Conservation (phyloP, 768 basidiomycete species). For the Rhizopogon vulgaris region DNA sequence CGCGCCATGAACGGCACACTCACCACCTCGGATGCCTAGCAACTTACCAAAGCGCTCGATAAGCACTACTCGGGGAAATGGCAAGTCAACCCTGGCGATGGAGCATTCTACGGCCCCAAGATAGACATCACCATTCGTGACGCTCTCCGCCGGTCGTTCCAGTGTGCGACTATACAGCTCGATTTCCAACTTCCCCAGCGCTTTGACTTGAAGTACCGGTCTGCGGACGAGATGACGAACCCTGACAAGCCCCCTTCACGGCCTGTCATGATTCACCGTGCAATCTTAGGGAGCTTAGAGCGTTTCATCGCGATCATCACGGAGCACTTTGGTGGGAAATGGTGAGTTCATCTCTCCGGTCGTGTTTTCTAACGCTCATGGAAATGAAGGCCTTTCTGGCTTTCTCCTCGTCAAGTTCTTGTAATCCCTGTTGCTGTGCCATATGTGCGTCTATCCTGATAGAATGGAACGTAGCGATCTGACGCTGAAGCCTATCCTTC, state of each 20-base stretch:
- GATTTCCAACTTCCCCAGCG: slow-evolving; percentile 98
- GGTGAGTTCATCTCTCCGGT: slow-evolving; percentile 41
- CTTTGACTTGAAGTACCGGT: slow-evolving; percentile 91
- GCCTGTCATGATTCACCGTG: slow-evolving; percentile 98
- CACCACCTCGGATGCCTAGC: slow-evolving; percentile 36
- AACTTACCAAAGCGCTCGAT: slow-evolving; percentile 80
- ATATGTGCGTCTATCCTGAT: slow-evolving; percentile 54
- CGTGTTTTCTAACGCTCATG: neutral
- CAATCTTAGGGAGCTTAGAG: slow-evolving; percentile 90
- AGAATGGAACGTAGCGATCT: neutral
- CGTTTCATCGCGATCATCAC: slow-evolving; percentile 96
- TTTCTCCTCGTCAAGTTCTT: slow-evolving; percentile 92
- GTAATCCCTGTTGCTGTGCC: slow-evolving; percentile 91
- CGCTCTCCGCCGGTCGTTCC: slow-evolving; percentile 88
- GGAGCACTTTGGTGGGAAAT: slow-evolving; percentile 97
- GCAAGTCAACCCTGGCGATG: slow-evolving; percentile 92
- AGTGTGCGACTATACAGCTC: slow-evolving; percentile 97
- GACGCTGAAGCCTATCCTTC: slow-evolving; percentile 3
- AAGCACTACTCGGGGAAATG: slow-evolving; percentile 83
- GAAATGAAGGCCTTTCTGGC: slow-evolving; percentile 85
- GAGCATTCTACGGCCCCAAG: slow-evolving; percentile 99
- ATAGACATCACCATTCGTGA: slow-evolving; percentile 97
- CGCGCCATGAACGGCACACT: neutral
- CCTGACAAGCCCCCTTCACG: slow-evolving; percentile 52
- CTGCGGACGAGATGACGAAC: slow-evolving; percentile 53